A percentile compares a stretch with the other conserved stretches of the same genome.
These are phyloP conservation scores for Pleurotus tuoliensis DNA, from an alignment of 768 basidiomycete species.

Conservation along the genomic window DNA sequence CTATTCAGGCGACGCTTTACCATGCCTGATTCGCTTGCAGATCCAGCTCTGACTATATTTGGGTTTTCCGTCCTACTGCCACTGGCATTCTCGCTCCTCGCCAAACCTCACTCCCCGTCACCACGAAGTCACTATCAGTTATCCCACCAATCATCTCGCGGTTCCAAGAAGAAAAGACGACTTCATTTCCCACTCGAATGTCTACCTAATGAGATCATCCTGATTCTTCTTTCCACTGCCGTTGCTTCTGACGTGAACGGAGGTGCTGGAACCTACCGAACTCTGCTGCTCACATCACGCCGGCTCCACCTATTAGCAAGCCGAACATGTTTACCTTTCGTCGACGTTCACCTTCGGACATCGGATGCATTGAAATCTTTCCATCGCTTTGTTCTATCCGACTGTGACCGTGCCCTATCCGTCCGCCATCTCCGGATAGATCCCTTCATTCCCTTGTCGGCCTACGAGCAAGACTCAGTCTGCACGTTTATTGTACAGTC, in stretches of 20 bases:
- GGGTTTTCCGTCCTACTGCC: neutral
- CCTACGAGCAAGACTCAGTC: neutral
- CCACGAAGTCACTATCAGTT: neutral
- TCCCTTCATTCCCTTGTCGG: conserved; percentile 2
- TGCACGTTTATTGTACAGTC: neutral
- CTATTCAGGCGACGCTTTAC: neutral
- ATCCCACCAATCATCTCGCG: neutral
- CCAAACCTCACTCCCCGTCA: neutral
- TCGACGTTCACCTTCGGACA: neutral
- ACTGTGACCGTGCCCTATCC: neutral
- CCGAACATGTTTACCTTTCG: neutral
- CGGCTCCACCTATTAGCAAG: neutral
- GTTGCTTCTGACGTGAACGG: neutral
- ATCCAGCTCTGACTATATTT: neutral
- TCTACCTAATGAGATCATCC: neutral
- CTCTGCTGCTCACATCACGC: neutral
- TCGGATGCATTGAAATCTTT: conserved; percentile 5
- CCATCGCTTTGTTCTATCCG: neutral
- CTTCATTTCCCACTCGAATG: neutral
- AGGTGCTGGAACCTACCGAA: neutral
- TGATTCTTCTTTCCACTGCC: neutral
- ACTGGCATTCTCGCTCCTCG: neutral
- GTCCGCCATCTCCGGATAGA: conserved; percentile 1
- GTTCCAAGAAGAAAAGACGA: neutral
- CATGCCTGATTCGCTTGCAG: neutral